Evolutionary conservation across 2,329 filamentous ascomycete species (phyloP).

Genomic region (Colletotrichum horii): DNA sequence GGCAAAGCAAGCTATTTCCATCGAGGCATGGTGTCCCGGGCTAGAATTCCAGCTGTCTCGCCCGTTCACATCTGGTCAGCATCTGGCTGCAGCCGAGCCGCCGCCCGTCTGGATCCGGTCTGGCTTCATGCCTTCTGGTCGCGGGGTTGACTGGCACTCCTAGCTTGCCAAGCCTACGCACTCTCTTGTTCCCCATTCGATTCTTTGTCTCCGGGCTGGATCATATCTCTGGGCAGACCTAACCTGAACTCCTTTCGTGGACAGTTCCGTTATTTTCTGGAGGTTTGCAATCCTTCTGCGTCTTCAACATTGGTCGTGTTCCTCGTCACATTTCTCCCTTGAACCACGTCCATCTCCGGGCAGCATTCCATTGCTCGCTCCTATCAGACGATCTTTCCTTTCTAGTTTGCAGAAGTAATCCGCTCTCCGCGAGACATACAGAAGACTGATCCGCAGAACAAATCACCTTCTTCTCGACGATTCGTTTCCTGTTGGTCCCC

Average conservation of each 20-base stretch:
- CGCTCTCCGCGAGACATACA: neutral
- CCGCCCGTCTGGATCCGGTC: conserved; percentile 9
- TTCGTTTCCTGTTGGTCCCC: neutral
- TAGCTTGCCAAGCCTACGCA: neutral
- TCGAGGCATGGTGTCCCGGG: neutral
- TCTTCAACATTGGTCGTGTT: neutral
- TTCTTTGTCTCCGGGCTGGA: neutral
- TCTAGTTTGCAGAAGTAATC: neutral
- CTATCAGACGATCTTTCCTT: neutral
- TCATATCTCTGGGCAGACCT: neutral
- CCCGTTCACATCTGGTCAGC: neutral
- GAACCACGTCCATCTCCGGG: neutral
- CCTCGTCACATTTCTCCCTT: neutral
- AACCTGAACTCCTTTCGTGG: neutral
- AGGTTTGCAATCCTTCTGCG: neutral
- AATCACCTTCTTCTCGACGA: neutral
- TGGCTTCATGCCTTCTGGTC: neutral
- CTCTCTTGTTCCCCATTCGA: neutral
- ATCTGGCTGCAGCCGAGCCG: neutral
- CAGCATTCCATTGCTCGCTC: neutral
- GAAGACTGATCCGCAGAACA: neutral
- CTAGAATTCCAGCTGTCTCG: conserved; percentile 2
- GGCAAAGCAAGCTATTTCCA: conserved; percentile 1
- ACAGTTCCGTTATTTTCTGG: neutral
- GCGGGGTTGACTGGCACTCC: neutral